Conservation (phyloP, 345 rosid genomes). For the Melaleuca quinquenervia region DNA sequence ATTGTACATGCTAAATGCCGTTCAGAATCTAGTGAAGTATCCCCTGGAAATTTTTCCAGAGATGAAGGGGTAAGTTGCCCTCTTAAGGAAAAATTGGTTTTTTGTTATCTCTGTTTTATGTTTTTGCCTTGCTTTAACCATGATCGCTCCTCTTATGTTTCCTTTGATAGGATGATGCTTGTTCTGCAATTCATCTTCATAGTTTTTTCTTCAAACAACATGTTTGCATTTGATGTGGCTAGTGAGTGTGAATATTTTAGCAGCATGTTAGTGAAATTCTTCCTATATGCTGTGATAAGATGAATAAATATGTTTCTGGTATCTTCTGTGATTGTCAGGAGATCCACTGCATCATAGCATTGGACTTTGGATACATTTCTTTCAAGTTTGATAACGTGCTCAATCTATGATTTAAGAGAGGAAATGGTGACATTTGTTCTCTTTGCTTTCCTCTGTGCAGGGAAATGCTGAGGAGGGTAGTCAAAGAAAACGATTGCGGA, state of each 20-base stretch:
- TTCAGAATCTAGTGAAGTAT: slow-evolving; percentile 63
- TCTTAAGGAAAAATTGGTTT: neutral
- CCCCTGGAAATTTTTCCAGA: slow-evolving; percentile 30
- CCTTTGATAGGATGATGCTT: neutral
- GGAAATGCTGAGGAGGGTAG: slow-evolving; percentile 61
- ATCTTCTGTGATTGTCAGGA: neutral
- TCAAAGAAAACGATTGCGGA: slow-evolving; percentile 61
- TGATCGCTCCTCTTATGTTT: neutral
- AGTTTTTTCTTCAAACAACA: neutral
- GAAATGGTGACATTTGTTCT: neutral
- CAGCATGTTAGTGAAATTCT: neutral
- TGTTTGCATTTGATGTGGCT: neutral
- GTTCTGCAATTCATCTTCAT: neutral
- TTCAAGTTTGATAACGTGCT: neutral
- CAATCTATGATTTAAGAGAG: neutral
- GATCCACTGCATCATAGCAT: neutral
- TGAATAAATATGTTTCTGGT: neutral
- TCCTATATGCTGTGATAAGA: neutral
- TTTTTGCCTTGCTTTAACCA: neutral
- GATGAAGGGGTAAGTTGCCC: slow-evolving; percentile 43
- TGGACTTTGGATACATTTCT: neutral
- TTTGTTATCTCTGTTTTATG: neutral
- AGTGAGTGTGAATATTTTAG: neutral
- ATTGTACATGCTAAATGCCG: slow-evolving; percentile 99
- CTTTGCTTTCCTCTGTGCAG: slow-evolving; percentile 25